Base-by-base conservation (phyloP, 176 grass and related monocot genomes). In the Cocos nucifera region DNA sequence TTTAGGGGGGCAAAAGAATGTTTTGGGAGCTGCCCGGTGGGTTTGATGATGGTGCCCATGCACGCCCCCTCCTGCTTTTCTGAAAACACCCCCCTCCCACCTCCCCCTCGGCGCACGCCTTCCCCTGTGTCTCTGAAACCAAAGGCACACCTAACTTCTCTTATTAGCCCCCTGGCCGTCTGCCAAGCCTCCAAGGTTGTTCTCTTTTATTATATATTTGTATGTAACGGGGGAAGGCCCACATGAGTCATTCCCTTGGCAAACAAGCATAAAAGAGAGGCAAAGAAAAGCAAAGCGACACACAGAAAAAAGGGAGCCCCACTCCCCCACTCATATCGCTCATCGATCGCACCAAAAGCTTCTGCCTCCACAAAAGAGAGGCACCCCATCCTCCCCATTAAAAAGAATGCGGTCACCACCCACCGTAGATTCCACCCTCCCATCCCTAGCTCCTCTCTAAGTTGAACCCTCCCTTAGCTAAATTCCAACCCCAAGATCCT, bases 31-130 rank as follows among this genome's bases (percentile, higher is more conserved):
- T 30, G 27, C 54, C 10, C 69, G 65, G 65, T 77, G 65, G 54
- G 74, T 69, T 77, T 32, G 59, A 77, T 77, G 49, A 77, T 77
- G 64, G 17, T 56, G 50, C 64, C 55, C 15, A 66, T 59, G 74
- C 74, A 77, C 74, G 74, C 74, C 54, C 65, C 50, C 18, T 23
- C 23, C 53, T 8, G 7, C 56, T 68, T 76, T 68, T 77, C 57
- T 63, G 71, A 74, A 25, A 27, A n/a, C 51, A 26, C n/a, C 23
- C 17, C 3, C 20, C 57, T 15, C 59, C 4, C 14, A 5, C 24
- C 58, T 10, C 17, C 17, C 5, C 26, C 19, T 32, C 28, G 15
- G 20, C 17, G 20, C 7, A 17, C 10, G 18, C 17, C 17, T 22
- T 56, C 22, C 54, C 4, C 54, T 19, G 8, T 20, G 19, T 56